A percentile compares a stretch with the other conserved stretches of the same genome.
Conservation (phyloP, 2,329 filamentous ascomycete genomes). For the Cryphonectria carpinicola region DNA sequence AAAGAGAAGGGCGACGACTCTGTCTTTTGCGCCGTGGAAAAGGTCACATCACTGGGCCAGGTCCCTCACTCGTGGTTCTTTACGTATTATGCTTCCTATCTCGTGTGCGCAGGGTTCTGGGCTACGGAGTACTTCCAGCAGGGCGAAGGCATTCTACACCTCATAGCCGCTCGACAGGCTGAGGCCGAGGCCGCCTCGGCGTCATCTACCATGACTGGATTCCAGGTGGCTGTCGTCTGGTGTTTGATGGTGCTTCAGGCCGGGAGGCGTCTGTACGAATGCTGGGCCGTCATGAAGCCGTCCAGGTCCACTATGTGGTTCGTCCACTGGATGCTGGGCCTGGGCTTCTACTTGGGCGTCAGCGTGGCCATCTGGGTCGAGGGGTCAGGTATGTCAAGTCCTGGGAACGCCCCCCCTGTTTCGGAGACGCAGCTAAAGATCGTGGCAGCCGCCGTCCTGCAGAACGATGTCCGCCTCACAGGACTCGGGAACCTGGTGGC, state of each 20-base stretch:
- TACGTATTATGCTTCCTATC: constrained; percentile 81
- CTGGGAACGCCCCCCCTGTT: not conserved
- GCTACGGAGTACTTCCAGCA: constrained; percentile 60
- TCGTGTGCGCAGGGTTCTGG: constrained; percentile 76
- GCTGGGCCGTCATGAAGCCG: constrained; percentile 64
- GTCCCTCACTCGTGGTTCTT: constrained; percentile 90
- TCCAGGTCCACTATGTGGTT: constrained; percentile 82
- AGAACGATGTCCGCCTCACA: constrained; percentile 13
- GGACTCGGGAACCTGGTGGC: constrained; percentile 23
- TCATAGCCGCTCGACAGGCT: constrained; percentile 40
- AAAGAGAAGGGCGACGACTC: constrained; percentile 10
- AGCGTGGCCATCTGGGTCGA: constrained; percentile 84
- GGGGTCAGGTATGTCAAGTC: constrained; percentile 63
- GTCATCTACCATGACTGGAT: constrained; percentile 56
- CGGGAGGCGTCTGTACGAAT: constrained; percentile 76
- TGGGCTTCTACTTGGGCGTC: constrained; percentile 76
- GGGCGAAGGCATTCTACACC: constrained; percentile 42
- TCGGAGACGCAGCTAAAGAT: constrained; percentile 22
- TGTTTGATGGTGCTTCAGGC: constrained; percentile 77
- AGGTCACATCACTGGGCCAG: constrained; percentile 49
- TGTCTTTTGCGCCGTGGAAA: constrained; percentile 38
- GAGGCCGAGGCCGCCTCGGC: not conserved
- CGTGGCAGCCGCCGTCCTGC: constrained; percentile 40
- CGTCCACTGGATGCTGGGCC: constrained; percentile 78
- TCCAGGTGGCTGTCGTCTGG: constrained; percentile 70